These are phyloP conservation scores for Amanita muscaria DNA, from an alignment of 768 basidiomycete species.

Conservation along the genomic window DNA sequence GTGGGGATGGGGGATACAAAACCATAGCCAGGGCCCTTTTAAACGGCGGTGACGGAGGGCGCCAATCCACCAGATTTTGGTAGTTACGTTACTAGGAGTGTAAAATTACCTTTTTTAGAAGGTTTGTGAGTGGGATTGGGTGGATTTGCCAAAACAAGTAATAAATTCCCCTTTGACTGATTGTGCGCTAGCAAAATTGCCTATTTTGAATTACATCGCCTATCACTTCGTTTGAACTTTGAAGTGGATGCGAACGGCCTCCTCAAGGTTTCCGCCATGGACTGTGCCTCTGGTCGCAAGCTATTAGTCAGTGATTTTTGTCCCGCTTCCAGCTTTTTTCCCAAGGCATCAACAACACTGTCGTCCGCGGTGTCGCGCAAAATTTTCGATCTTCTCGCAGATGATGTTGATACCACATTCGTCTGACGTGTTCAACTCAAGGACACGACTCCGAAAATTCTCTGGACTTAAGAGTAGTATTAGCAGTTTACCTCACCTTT, in stretches of 20 bases:
- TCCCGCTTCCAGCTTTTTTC: not conserved
- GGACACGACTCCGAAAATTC: constrained; percentile 84
- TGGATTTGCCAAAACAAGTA: not conserved
- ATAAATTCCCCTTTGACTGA: too few species aligned
- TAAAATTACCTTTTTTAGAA: constrained; percentile 1
- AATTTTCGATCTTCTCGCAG: constrained; percentile 96
- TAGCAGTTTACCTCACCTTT: not conserved
- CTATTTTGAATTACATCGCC: too few species aligned
- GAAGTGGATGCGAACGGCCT: constrained; percentile 99
- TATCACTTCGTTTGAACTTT: constrained; percentile 96
- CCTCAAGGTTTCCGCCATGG: constrained; percentile 96
- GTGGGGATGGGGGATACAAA: too few species aligned
- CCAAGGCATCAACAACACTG: constrained; percentile 95
- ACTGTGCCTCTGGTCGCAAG: constrained; percentile 98
- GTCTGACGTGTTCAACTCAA: constrained; percentile 97
- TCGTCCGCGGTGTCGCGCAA: constrained; percentile 94
- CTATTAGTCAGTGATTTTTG: constrained; percentile 62
- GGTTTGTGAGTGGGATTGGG: too few species aligned
- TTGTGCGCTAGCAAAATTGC: too few species aligned
- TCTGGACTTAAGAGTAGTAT: constrained; percentile 87
- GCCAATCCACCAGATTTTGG: too few species aligned
- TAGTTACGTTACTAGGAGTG: constrained; percentile 11
- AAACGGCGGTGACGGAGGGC: too few species aligned
- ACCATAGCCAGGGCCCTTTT: too few species aligned
- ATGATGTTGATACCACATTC: constrained; percentile 97